Evolutionary conservation across 78 protist species (phyloP), one percentile per base, ranked within the genome.

Genomic region (Isochrysis galbana): DNA sequence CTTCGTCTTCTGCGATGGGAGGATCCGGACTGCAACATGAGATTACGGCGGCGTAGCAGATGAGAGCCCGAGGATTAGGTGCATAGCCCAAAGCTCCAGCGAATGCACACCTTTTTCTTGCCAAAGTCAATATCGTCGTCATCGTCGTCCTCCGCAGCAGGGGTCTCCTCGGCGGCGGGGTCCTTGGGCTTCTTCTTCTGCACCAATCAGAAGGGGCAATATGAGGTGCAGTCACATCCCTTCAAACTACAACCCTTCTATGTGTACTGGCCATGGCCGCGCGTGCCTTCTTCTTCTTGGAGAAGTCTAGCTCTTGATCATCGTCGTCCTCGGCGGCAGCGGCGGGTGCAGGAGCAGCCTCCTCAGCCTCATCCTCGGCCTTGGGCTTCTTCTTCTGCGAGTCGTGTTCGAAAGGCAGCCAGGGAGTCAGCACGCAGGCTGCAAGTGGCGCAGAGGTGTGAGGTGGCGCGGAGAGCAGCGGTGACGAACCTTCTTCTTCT

Each of bases 331-430:
- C 89, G 0, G 55, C n/a, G n/a, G n/a, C n/a, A n/a, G n/a, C n/a
- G n/a, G n/a, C 69, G 25, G 89, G 29, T 5, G 55, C 19, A 23
- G 42, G 88, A n/a, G 47, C 87, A 5, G 1, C 51, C 51, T 10
- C 87, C 84, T 77, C 87, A 19, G 4, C 87, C 14, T 39, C 87
- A 32, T 78, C 87, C 17, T 21, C 87, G n/a, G 44, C 86, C 87
- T 42, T 42, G 36, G 87, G 54, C 87, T 78, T 78, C 87, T 78
- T 78, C 87, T 78, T 78, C 87, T 78, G 87, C 87, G 46, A 0
- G 78, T 26, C 87, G 46, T 19, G 19, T 1, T 41, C 46, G 14
- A n/a, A 34, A 19, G 0, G 38, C 78, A 69, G 29, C 78, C 39
- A 23, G 11, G 26, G 2, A 39, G 0, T 32, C 78, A n/a, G 34